phyloP scores from a whole-genome alignment of 345 rosid species.

The Euphorbia lathyris region DNA sequence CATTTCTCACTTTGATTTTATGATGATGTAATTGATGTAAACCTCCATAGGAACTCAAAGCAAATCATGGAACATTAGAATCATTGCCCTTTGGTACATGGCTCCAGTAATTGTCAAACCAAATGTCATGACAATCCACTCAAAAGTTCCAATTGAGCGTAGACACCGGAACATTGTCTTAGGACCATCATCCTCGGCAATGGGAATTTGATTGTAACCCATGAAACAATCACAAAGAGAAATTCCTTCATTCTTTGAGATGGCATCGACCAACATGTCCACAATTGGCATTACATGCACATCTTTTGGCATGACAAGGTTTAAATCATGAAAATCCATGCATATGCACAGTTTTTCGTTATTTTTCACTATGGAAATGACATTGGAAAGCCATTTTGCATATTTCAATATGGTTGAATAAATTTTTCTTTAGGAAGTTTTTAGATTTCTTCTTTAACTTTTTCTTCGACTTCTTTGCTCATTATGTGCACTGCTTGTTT shows the following conservation, averaged over 20 bases:
- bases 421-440: not conserved
- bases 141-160: not conserved
- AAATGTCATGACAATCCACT: not conserved
- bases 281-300: not conserved
- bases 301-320: not conserved
- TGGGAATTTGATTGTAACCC: too few relatives aligned
- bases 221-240: too few relatives aligned
- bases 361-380: not conserved
- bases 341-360: not conserved
- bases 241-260: too few relatives aligned
- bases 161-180: not conserved
- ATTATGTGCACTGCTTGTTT: not conserved
- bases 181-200: not conserved
- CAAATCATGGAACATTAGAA: not conserved
- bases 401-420: not conserved
- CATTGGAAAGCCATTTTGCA: not conserved
- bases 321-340: not conserved
- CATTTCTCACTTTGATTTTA: not conserved
- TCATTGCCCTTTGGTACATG: conserved; percentile 6
- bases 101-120: conserved; percentile 4
- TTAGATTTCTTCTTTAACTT: not conserved
- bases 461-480: not conserved
- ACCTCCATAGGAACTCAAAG: not conserved
- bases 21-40: not conserved
- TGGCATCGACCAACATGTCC: not conserved